A percentile compares a stretch with the other conserved stretches of the same genome.
These are phyloP conservation scores for Lathyrus tuberosus DNA, from an alignment of 306 rosid genomes.

Conservation along the genomic window DNA sequence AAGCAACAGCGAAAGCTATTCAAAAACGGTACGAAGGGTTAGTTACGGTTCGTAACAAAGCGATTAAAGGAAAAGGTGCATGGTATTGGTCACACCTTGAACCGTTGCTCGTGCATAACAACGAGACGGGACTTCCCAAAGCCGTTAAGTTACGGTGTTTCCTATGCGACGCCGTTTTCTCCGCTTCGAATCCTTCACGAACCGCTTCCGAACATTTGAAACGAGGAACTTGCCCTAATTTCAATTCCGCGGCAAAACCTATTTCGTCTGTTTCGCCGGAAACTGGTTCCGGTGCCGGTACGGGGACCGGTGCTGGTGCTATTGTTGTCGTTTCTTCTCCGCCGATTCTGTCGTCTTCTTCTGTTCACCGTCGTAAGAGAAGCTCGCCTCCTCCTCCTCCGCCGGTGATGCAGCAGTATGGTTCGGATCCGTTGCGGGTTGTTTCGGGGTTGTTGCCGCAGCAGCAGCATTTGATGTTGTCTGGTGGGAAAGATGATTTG, in stretches of 20 bases:
- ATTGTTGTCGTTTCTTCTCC: slow-evolving; percentile 28
- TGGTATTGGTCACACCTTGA: slow-evolving; percentile 97
- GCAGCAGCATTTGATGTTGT: slow-evolving; percentile 70
- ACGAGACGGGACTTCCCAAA: slow-evolving; percentile 78
- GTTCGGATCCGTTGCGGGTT: slow-evolving; percentile 45
- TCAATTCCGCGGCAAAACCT: slow-evolving; percentile 65
- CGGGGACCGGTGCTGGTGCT: neutral
- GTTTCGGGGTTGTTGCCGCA: slow-evolving; percentile 44
- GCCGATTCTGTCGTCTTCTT: slow-evolving; percentile 20
- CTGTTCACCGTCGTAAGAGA: slow-evolving; percentile 55
- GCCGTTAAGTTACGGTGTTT: slow-evolving; percentile 92
- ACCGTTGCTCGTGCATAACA: slow-evolving; percentile 66
- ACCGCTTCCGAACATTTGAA: slow-evolving; percentile 97
- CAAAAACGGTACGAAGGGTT: slow-evolving; percentile 85
- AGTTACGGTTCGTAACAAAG: slow-evolving; percentile 79
- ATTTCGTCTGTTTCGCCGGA: slow-evolving; percentile 73
- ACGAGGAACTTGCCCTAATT: slow-evolving; percentile 95
- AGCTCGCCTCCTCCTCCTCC: slow-evolving; percentile 42
- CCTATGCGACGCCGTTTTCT: slow-evolving; percentile 87
- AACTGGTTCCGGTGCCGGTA: slow-evolving; percentile 6
- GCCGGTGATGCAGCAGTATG: slow-evolving; percentile 13
- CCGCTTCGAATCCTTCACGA: slow-evolving; percentile 91
- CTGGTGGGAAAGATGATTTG: slow-evolving; percentile 92
- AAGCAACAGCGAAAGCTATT: slow-evolving; percentile 66
- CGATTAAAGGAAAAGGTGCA: slow-evolving; percentile 93